A percentile compares a stretch with the other conserved stretches of the same genome.
Conservation (phyloP, 805 yeast species). For the Wickerhamiella brachini region DNA sequence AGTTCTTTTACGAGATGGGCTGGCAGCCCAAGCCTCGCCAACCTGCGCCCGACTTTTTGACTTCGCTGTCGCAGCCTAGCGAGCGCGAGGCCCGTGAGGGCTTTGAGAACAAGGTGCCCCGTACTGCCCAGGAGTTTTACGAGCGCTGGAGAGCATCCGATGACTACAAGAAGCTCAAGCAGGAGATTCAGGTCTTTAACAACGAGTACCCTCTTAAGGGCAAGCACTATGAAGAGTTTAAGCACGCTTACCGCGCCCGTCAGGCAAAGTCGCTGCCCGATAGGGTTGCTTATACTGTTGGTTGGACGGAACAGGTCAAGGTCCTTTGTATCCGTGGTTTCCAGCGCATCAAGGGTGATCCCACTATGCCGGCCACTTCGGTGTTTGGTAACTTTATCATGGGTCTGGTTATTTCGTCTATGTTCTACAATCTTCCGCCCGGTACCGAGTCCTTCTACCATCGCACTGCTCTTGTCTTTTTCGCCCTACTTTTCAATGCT, state of each 20-base stretch:
- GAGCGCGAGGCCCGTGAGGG: conserved; percentile 42
- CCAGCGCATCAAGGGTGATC: conserved; percentile 45
- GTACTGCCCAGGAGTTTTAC: conserved; percentile 48
- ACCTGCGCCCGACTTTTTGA: conserved; percentile 57
- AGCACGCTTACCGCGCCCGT: conserved; percentile 27
- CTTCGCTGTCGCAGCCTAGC: conserved; percentile 53
- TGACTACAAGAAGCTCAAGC: conserved; percentile 29
- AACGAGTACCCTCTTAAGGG: conserved; percentile 14
- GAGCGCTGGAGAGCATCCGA: conserved; percentile 41
- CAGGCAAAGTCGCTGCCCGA: conserved; percentile 28
- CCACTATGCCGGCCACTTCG: conserved; percentile 34
- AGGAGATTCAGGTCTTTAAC: conserved; percentile 35
- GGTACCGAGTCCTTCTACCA: conserved; percentile 45
- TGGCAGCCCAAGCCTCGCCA: conserved; percentile 49
- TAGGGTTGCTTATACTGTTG: conserved; percentile 32
- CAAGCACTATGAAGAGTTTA: conserved; percentile 27
- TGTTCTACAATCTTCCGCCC: conserved; percentile 40
- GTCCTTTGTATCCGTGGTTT: conserved; percentile 39
- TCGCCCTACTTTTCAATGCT: conserved; percentile 46
- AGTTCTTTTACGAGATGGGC: conserved; percentile 52
- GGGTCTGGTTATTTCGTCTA: conserved; percentile 50
- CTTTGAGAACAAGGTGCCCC: conserved; percentile 40
- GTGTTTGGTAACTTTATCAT: conserved; percentile 37
- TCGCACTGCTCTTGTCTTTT: conserved; percentile 51
- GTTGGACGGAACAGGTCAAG: conserved; percentile 35